Evolutionary conservation across 768 basidiomycete species (phyloP), one percentile per base, ranked within the genome.

Genomic region (Chlorophyllum brunneum): DNA sequence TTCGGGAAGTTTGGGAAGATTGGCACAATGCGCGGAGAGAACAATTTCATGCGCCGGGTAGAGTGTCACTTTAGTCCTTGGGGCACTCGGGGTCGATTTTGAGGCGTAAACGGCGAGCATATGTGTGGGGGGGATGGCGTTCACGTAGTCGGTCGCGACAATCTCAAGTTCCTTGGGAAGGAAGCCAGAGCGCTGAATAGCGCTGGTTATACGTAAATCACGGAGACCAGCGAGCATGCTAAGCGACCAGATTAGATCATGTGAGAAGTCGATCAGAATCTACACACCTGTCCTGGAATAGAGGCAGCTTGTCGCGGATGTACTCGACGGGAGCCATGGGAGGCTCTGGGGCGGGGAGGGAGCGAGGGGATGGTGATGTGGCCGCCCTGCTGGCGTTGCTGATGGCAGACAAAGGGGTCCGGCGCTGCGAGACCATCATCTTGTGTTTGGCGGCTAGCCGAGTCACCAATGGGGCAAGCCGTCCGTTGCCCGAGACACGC

Each of bases 41-140:
- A 91, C 74, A 39, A 88, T 66, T 23, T 81, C 79, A 66, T 92
- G 89, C 5, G 80, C 76, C 6, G 90, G 83, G 57, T 78, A 83
- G 50, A 92, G 72, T 8, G 75, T 69, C 20, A 75, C 66, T 55
- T 68, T 69, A 8, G 49, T 49, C 55, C 26, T 57, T 43, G 39
- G 34, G 30, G 56, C 56, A 13, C 56, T 60, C 58, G 45, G 1
- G 59, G 59, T 38, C 33, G 60, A 38, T 56, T 66, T 63, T 46
- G 54, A 38, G 24, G 65, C 60, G 34, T 64, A 69, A 38, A 84
- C 64, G n/a, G 81, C 83, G n/a, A 85, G 64, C 57, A 80, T 69
- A 59, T 85, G 83, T 0, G 79, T 76, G 5, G 82, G 82, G 33
- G 69, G 56, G 46, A 68, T 56, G 3, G 57, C 54, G 6, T 54